Base-by-base conservation (phyloP, 768 basidiomycete genomes). In the Albatrellus ellisii region DNA sequence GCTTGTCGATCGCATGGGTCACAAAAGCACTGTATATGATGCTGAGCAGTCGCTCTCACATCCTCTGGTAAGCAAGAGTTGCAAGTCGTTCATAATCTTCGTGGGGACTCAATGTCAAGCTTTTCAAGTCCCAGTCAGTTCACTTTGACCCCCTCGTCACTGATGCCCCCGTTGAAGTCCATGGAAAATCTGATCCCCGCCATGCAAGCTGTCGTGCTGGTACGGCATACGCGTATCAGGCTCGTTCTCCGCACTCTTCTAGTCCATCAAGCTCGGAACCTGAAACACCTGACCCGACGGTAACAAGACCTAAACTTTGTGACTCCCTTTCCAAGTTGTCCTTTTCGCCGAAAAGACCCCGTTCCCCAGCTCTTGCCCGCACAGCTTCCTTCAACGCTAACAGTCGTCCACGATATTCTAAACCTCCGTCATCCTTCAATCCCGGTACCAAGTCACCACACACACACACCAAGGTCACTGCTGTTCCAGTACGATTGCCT, bases 281-380 rank as follows among this genome's bases (percentile, higher is more conserved):
- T 12, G 65, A 65, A n/a, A 62, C 56, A 25, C 61, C 64, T 14
- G 62, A 56, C 17, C 63, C 65, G 11, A 58, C 62, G 3, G 55
- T 55, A 18, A 51, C 72, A 5, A 71, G 77, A 36, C 79, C 78
- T 3, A 79, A 71, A 53, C 64, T 89, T 24, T 67, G 79, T 1
- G 84, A 87, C 52, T 75, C 81, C 4, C 65, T 89, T 7, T 72
- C 73, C 26, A 72, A 73, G 32, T 72, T 80, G 28, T 72, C 73
- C 0, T 82, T 87, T 59, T 85, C 83, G 11, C 84, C 84, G 1
- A 77, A 79, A 54, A 72, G 85, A 11, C 84, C 81, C 1, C 73
- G 80, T 32, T 51, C 50, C 21, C 50, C 50, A 10, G 47, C 47
- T 5, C 33, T 51, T 28, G 33, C 20, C 5, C 37, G 45, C 31